Evolutionary conservation across 2,329 filamentous ascomycete genomes (phyloP), one percentile per base, ranked within the genome.

Genomic region (Phaeophleospora eucalypticola): DNA sequence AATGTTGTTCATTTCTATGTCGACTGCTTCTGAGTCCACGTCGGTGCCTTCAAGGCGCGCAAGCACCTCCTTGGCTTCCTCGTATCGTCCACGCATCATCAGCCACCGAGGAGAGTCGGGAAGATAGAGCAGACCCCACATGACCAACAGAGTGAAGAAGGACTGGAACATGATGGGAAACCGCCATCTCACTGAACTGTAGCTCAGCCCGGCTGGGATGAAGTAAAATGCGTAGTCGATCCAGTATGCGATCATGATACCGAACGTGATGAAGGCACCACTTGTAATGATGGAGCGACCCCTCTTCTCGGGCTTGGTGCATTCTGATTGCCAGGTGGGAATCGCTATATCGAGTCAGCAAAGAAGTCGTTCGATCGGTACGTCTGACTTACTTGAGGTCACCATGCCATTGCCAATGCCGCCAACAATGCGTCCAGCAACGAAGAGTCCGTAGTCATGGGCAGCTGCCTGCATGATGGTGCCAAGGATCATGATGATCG

Each of bases 321-420:
- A 77, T 54, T 78, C 75, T 6, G 74, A 73, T 64, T 78, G 75
- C 56, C 76, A 79, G 7, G 73, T 76, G 2, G 76, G 76, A 21
- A 78, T 77, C 0, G 75, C 4, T 73, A 60, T 4, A 36, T 15
- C 7, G 17, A 7, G 33, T 36, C 33, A 36, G 33, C n/a, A 16
- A 36, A n/a, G n/a, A n/a, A n/a, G n/a, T n/a, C 33, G n/a, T 75
- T 74, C 12, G 6, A 15, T 7, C 7, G 33, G 6, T 7, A 15
- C 7, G 7, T 7, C 17, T 7, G 33, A 36, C 33, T 6, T 36
- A 36, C 33, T 78, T 0, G 71, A 71, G 2, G 75, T 78, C 60
- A 78, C 78, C 65, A 79, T 76, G 18, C 76, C 76, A 50, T 78
- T 79, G 4, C 75, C 76, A 15, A 78, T 61, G 43, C 76, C 76